Evolutionary conservation across 345 rosid species (phyloP).

Genomic region (Rhodamnia argentea): DNA sequence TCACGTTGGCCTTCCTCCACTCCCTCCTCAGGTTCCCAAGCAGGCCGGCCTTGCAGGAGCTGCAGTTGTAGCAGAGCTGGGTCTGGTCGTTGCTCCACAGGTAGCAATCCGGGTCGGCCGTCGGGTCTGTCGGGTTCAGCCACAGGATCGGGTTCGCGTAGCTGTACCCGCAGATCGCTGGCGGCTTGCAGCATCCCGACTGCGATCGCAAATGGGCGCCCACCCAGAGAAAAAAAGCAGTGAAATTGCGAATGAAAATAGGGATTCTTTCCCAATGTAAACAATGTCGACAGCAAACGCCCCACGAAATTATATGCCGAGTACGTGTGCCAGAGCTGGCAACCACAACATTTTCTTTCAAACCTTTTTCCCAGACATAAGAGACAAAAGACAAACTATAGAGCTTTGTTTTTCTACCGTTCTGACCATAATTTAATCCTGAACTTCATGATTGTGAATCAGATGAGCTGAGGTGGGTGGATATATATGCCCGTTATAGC

Average conservation of each 20-base stretch:
- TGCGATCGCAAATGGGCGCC: conserved; percentile 3
- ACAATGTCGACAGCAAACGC: background rate
- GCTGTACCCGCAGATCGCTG: conserved; percentile 67
- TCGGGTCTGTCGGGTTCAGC: conserved; percentile 65
- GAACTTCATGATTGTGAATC: background rate
- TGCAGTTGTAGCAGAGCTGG: conserved; percentile 79
- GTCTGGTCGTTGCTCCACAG: conserved; percentile 77
- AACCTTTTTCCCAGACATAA: background rate
- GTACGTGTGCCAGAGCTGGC: background rate
- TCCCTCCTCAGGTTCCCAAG: conserved; percentile 71
- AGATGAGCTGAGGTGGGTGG: background rate
- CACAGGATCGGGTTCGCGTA: conserved; percentile 74
- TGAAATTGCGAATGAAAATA: background rate
- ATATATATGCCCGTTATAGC: background rate
- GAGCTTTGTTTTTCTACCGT: background rate
- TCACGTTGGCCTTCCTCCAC: conserved; percentile 77
- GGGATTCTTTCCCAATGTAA: background rate
- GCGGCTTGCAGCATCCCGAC: conserved; percentile 98
- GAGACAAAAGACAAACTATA: background rate
- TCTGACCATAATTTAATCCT: background rate
- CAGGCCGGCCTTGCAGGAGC: conserved; percentile 83
- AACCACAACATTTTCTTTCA: background rate
- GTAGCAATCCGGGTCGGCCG: conserved; percentile 70
- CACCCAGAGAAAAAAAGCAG: too few species aligned
- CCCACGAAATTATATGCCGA: background rate